Conservation (phyloP, 2,329 filamentous ascomycete genomes). For the Didymella arachidicola region DNA sequence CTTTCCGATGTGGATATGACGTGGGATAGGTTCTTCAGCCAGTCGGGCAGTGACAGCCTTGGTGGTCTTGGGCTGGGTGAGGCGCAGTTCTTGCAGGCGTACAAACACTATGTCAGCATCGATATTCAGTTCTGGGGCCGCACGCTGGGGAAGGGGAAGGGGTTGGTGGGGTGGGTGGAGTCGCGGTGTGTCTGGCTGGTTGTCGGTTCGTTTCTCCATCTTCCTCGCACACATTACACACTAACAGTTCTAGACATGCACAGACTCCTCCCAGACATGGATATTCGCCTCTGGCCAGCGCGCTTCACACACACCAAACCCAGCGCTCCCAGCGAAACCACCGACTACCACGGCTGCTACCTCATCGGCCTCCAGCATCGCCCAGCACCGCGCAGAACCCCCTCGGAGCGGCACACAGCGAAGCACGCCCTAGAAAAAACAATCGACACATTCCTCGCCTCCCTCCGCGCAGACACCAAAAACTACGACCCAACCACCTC, state of each 20-base stretch:
- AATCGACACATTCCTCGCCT: slow-evolving; percentile 48
- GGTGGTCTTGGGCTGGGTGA: slow-evolving; percentile 11
- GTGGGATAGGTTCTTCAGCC: slow-evolving; percentile 41
- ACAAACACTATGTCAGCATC: slow-evolving; percentile 66
- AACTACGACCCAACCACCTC: slow-evolving; percentile 47
- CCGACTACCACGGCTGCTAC: slow-evolving; percentile 68
- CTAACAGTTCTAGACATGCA: slow-evolving; percentile 60
- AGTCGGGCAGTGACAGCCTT: background rate
- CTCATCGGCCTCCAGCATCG: slow-evolving; percentile 62
- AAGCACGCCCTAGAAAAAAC: slow-evolving; percentile 54
- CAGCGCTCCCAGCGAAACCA: slow-evolving; percentile 24
- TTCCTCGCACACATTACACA: background rate
- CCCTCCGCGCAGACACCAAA: slow-evolving; percentile 44
- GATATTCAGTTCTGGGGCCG: slow-evolving; percentile 72
- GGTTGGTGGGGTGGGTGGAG: slow-evolving; percentile 70
- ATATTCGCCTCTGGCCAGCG: slow-evolving; percentile 69
- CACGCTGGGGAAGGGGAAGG: slow-evolving; percentile 62
- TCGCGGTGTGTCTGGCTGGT: slow-evolving; percentile 66
- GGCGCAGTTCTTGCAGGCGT: slow-evolving; percentile 60
- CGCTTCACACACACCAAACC: slow-evolving; percentile 56
- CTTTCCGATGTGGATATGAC: slow-evolving; percentile 45
- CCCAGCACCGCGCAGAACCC: background rate
- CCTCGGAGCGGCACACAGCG: slow-evolving; percentile 54
- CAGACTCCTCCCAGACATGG: slow-evolving; percentile 59
- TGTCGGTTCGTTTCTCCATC: slow-evolving; percentile 58